Evolutionary conservation across 1,139 yeast species (phyloP).

Genomic region (Nakaseomyces uthaithaninus): DNA sequence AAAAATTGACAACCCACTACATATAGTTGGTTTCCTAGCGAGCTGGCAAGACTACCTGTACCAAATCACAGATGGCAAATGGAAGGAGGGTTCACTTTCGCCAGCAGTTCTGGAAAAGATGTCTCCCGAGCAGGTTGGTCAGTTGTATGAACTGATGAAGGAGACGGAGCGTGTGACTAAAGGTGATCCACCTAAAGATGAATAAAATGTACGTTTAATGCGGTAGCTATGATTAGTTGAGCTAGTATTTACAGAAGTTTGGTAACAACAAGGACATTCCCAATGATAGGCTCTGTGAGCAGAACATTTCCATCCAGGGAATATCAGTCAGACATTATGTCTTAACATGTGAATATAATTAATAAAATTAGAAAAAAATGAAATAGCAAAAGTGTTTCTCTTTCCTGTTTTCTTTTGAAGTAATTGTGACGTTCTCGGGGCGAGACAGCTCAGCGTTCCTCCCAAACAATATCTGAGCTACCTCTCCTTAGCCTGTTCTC

Average conservation of each 20-base stretch:
- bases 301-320: too few relatives aligned
- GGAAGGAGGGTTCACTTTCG: constrained; percentile 66
- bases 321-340: too few relatives aligned
- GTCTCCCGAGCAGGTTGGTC: constrained; percentile 91
- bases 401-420: too few relatives aligned
- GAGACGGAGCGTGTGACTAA: constrained; percentile 37
- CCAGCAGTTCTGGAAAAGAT: constrained; percentile 63
- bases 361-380: too few relatives aligned
- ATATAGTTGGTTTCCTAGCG: constrained; percentile 84
- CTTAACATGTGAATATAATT: too few relatives aligned
- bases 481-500: constrained; percentile 52
- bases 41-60: constrained; percentile 91
- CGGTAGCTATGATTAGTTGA: too few relatives aligned
- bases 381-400: too few relatives aligned
- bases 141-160: constrained; percentile 62
- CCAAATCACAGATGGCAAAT: constrained; percentile 62
- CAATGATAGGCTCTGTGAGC: too few relatives aligned
- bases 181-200: background rate
- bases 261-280: too few relatives aligned
- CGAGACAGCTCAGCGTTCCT: constrained; percentile 25
- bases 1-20: constrained; percentile 76
- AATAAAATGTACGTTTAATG: too few relatives aligned
- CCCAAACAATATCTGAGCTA: constrained; percentile 81
- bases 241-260: background rate
- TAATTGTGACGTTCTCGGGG: too few relatives aligned